A percentile compares a stretch with the other conserved stretches of the same genome.
Conservation (phyloP, 176 grass and related monocot species). For the Pharus latifolius region DNA sequence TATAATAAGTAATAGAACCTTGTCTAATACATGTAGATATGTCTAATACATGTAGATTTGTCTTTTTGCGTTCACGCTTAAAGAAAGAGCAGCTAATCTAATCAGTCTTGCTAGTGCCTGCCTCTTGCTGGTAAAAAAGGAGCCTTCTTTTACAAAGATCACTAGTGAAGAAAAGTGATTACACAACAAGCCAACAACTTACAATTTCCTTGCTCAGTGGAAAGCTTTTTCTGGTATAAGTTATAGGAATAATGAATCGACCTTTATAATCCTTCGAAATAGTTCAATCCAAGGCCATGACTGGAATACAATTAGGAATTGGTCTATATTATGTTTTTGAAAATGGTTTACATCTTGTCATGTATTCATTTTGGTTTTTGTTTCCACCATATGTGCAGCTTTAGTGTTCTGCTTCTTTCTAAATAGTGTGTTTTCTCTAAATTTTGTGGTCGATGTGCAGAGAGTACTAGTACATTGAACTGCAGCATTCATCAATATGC, state of each 20-base stretch:
- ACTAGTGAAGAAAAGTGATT: conserved; percentile 12
- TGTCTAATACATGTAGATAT: background rate
- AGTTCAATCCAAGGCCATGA: no score
- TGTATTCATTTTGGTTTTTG: background rate
- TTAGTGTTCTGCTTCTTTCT: background rate
- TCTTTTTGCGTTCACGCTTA: background rate
- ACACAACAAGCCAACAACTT: background rate
- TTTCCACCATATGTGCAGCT: background rate
- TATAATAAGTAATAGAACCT: background rate
- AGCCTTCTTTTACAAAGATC: conserved; percentile 2
- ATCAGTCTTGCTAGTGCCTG: background rate
- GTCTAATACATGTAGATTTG: background rate
- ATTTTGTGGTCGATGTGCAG: background rate
- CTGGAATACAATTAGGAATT: no score
- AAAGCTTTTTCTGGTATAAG: background rate
- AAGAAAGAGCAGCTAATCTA: background rate
- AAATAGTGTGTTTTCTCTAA: background rate
- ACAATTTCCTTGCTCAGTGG: background rate
- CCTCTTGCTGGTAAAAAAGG: conserved; percentile 23
- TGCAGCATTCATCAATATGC: conserved; percentile 37
- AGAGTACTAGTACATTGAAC: background rate
- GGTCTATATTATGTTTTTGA: no score
- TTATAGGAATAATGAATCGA: background rate
- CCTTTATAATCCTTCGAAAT: background rate
- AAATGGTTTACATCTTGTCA: background rate